A percentile compares a stretch with the other conserved stretches of the same genome.
Evolutionary conservation across 495 filamentous ascomycete genomes (phyloP).

Genomic region (Penicillium roqueforti): DNA sequence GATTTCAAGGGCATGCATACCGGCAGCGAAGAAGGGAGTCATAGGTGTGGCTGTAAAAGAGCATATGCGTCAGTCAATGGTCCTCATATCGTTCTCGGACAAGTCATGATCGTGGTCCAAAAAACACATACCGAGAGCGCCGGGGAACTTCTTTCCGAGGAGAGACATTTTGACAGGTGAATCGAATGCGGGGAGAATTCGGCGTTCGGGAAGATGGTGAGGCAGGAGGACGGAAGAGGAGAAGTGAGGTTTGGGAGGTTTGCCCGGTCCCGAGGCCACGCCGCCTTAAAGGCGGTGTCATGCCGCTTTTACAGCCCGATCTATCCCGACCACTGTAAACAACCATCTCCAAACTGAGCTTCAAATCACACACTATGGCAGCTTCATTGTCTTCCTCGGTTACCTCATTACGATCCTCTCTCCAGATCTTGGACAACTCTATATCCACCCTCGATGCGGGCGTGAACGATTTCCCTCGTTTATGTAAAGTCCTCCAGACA

Average conservation of each 20-base stretch:
- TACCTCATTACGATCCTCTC: slow-evolving; percentile 63
- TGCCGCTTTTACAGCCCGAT: slow-evolving; percentile 35
- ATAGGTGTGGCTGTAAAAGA: slow-evolving; percentile 69
- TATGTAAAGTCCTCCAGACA: slow-evolving; percentile 65
- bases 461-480: slow-evolving; percentile 69
- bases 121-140: slow-evolving; percentile 71
- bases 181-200: slow-evolving; percentile 33
- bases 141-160: slow-evolving; percentile 90
- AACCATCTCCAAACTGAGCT: slow-evolving; percentile 12
- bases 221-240: slow-evolving; percentile 27
- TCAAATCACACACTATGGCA: slow-evolving; percentile 30
- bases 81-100: background rate
- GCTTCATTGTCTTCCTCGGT: slow-evolving; percentile 61
- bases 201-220: slow-evolving; percentile 29
- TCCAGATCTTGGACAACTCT: slow-evolving; percentile 67
- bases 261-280: slow-evolving; percentile 29
- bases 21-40: slow-evolving; percentile 88
- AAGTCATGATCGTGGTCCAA: background rate
- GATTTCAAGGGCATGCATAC: slow-evolving; percentile 52
- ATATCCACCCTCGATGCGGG: slow-evolving; percentile 69
- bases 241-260: slow-evolving; percentile 41
- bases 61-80: slow-evolving; percentile 29
- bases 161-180: slow-evolving; percentile 61
- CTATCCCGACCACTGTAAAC: slow-evolving; percentile 33
- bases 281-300: slow-evolving; percentile 21